Percentiles rank a stretch among this genome's conserved stretches.
phyloP scores from a whole-genome alignment of 1,139 yeast genomes.

The Blastobotrys ciferrii region DNA sequence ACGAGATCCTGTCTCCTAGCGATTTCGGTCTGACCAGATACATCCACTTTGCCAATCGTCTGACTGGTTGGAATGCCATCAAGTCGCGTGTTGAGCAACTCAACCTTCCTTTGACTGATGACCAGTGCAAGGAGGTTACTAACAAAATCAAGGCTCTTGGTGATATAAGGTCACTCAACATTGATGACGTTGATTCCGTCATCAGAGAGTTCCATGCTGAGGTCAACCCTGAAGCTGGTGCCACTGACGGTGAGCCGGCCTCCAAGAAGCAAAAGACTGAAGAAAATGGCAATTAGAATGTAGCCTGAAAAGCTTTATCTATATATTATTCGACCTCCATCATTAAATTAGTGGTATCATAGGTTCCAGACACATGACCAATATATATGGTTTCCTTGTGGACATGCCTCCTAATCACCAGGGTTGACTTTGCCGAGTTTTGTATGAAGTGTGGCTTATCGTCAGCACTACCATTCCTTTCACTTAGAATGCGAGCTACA shows the following conservation, averaged over 20 bases:
- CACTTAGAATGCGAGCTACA: too few relatives aligned
- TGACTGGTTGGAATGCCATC: conserved; percentile 99
- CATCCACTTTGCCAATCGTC: conserved; percentile 94
- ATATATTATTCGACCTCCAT: too few relatives aligned
- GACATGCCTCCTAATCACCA: too few relatives aligned
- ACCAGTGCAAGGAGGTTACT: conserved; percentile 93
- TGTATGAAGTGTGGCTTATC: too few relatives aligned
- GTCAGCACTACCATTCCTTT: too few relatives aligned
- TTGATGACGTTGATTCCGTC: conserved; percentile 96
- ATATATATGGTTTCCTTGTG: too few relatives aligned
- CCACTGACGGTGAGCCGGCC: conserved; percentile 28
- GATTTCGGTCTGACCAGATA: conserved; percentile 95
- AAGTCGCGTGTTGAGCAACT: conserved; percentile 97
- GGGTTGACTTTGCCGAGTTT: too few relatives aligned
- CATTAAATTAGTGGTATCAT: too few relatives aligned
- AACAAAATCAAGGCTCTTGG: conserved; percentile 90
- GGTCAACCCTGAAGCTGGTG: conserved; percentile 44
- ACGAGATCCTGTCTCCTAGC: conserved; percentile 90
- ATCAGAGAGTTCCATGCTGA: conserved; percentile 90
- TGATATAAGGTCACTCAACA: conserved; percentile 89
- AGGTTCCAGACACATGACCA: too few relatives aligned
- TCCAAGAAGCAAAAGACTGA: conserved; percentile 32
- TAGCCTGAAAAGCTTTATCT: too few relatives aligned
- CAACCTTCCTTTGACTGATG: conserved; percentile 85
- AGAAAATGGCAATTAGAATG: conserved; percentile 11